Conservation (phyloP, 352 stramenopile species). For the Nothophytophthora sp. region DNA sequence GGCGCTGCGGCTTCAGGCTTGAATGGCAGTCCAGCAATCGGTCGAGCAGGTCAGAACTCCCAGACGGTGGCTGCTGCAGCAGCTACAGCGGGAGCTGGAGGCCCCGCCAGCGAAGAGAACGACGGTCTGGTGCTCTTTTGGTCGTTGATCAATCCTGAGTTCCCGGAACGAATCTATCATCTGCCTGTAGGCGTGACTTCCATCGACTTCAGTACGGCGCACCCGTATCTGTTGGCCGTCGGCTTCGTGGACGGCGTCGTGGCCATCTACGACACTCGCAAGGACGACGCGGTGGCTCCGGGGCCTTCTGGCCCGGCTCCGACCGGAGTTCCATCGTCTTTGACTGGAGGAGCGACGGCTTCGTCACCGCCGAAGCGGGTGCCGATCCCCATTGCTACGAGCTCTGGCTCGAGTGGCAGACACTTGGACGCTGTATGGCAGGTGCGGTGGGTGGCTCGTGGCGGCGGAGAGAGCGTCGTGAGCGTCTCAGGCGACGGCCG, state of each 20-base stretch:
- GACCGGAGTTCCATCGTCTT: background rate
- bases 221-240: constrained; percentile 90
- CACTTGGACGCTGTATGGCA: constrained; percentile 93
- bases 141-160: constrained; percentile 93
- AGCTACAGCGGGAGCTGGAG: background rate
- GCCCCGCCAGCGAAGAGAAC: constrained; percentile 8
- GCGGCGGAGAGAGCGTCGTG: constrained; percentile 86
- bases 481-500: constrained; percentile 91
- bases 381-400: constrained; percentile 55
- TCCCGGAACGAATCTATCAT: constrained; percentile 88
- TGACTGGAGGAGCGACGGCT: background rate
- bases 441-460: constrained; percentile 92
- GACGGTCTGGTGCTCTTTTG: constrained; percentile 93
- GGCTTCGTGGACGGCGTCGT: constrained; percentile 91
- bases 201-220: constrained; percentile 86
- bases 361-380: constrained; percentile 8
- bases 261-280: constrained; percentile 90
- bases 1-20: background rate
- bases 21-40: constrained; percentile 1
- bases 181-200: constrained; percentile 82
- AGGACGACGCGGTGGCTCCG: constrained; percentile 36
- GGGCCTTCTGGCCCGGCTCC: constrained; percentile 1
- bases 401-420: constrained; percentile 58
- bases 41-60: constrained; percentile 9
- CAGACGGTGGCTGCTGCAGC: constrained; percentile 3